A percentile compares a stretch with the other conserved stretches of the same genome.
Evolutionary conservation across 805 yeast species (phyloP).

Genomic region (Metschnikowia lachancei): DNA sequence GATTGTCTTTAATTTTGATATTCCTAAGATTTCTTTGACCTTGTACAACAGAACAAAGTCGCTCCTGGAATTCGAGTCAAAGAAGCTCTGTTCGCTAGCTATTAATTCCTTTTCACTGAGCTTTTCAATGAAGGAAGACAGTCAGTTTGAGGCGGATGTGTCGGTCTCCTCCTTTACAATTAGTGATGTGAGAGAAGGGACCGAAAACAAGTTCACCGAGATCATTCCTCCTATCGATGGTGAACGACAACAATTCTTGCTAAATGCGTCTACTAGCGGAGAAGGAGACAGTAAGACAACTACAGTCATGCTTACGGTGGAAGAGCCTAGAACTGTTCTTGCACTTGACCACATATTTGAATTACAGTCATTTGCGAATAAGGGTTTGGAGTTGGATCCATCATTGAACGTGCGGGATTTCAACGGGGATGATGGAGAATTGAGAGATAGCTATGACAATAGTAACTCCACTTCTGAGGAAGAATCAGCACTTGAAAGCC

Average conservation of each 20-base stretch:
- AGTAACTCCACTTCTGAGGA: neutral
- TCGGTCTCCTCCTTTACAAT: conserved; percentile 72
- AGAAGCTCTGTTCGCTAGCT: conserved; percentile 39
- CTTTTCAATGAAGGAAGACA: conserved; percentile 51
- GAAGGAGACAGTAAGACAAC: conserved; percentile 38
- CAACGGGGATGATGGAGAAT: conserved; percentile 12
- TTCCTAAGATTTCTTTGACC: conserved; percentile 64
- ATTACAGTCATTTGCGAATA: conserved; percentile 59
- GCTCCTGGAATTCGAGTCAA: conserved; percentile 32
- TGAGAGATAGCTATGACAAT: neutral
- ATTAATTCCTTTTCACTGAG: conserved; percentile 56
- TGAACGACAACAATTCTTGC: conserved; percentile 68
- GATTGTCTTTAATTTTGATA: conserved; percentile 50
- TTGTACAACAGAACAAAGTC: conserved; percentile 52
- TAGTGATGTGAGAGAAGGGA: conserved; percentile 63
- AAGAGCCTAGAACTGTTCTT: conserved; percentile 74
- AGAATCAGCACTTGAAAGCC: neutral
- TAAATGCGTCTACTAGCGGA: conserved; percentile 47
- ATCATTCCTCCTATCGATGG: conserved; percentile 70
- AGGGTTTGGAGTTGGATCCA: conserved; percentile 37
- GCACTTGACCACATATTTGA: conserved; percentile 87
- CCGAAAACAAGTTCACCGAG: conserved; percentile 70
- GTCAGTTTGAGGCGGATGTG: conserved; percentile 57
- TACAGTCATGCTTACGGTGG: conserved; percentile 59
- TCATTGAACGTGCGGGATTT: conserved; percentile 17